Conservation (phyloP, 805 yeast genomes). For the Kuraishia ogatae region DNA sequence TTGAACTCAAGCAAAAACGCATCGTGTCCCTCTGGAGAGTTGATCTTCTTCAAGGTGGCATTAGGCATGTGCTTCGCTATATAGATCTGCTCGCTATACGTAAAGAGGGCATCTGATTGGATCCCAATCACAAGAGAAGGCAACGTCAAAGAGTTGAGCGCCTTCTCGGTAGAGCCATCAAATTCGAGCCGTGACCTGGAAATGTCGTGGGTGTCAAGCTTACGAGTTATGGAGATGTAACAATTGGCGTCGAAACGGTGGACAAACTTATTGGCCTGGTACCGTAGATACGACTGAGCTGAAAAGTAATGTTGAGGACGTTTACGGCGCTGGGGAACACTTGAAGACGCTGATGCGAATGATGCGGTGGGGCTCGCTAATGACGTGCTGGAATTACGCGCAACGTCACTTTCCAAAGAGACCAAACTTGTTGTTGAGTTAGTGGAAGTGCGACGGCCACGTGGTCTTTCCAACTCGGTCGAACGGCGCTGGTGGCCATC, state of each 20-base stretch:
- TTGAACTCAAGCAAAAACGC: slow-evolving; percentile 89
- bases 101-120: slow-evolving; percentile 86
- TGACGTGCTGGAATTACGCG: neutral
- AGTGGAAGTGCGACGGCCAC: slow-evolving; percentile 18
- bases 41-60: slow-evolving; percentile 58
- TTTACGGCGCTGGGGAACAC: slow-evolving; percentile 21
- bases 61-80: slow-evolving; percentile 70
- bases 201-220: slow-evolving; percentile 91
- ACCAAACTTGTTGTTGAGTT: slow-evolving; percentile 11
- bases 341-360: too few relatives aligned
- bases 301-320: slow-evolving; percentile 66
- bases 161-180: slow-evolving; percentile 33
- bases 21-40: slow-evolving; percentile 96
- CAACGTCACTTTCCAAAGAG: neutral
- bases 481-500: slow-evolving; percentile 48
- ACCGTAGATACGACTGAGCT: slow-evolving; percentile 90
- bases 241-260: slow-evolving; percentile 93
- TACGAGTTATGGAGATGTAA: slow-evolving; percentile 87
- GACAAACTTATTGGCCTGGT: slow-evolving; percentile 89
- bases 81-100: slow-evolving; percentile 83
- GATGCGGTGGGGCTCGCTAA: too few relatives aligned
- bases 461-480: slow-evolving; percentile 1
- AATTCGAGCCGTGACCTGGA: slow-evolving; percentile 58
- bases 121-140: slow-evolving; percentile 87
- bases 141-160: slow-evolving; percentile 50